These are phyloP conservation scores for Colletotrichum liaoningense DNA, from an alignment of 2,329 filamentous ascomycete species.

Conservation along the genomic window DNA sequence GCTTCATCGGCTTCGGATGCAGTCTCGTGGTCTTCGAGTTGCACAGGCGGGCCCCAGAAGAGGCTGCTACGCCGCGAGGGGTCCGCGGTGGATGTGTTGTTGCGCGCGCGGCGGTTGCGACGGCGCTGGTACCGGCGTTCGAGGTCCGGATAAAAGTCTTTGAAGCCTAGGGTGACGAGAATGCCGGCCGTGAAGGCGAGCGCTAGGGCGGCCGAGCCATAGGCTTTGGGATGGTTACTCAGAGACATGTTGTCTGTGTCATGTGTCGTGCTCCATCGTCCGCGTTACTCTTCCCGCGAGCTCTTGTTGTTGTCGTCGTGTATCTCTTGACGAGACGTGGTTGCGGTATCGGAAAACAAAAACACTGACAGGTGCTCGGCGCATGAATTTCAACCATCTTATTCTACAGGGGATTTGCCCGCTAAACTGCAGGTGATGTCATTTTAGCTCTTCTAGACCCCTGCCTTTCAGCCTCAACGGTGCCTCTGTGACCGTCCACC, in stretches of 20 bases:
- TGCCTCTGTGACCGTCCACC: neutral
- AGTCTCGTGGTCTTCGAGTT: slow-evolving; percentile 67
- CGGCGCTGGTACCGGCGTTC: slow-evolving; percentile 71
- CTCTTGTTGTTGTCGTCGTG: neutral
- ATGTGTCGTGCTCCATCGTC: slow-evolving; percentile 27
- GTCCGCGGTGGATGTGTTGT: slow-evolving; percentile 17
- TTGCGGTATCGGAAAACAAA: slow-evolving; percentile 15
- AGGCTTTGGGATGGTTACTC: slow-evolving; percentile 70
- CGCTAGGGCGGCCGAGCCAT: slow-evolving; percentile 73
- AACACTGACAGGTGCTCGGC: neutral
- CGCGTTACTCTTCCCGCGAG: neutral
- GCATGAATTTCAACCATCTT: slow-evolving; percentile 19
- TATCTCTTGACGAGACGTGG: neutral
- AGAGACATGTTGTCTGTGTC: slow-evolving; percentile 62
- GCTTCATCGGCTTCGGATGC: slow-evolving; percentile 41
- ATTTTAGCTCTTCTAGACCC: slow-evolving; percentile 24
- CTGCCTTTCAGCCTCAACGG: slow-evolving; percentile 25
- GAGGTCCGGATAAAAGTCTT: slow-evolving; percentile 82
- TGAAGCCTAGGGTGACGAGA: slow-evolving; percentile 80
- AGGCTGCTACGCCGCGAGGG: slow-evolving; percentile 54
- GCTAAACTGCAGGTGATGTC: slow-evolving; percentile 26
- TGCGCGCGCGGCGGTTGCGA: slow-evolving; percentile 39
- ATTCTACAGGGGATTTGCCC: slow-evolving; percentile 26
- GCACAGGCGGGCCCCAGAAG: slow-evolving; percentile 60
- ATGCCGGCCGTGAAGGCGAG: slow-evolving; percentile 83